phyloP scores from a whole-genome alignment of 345 rosid species.

The Arabis hirsuta region DNA sequence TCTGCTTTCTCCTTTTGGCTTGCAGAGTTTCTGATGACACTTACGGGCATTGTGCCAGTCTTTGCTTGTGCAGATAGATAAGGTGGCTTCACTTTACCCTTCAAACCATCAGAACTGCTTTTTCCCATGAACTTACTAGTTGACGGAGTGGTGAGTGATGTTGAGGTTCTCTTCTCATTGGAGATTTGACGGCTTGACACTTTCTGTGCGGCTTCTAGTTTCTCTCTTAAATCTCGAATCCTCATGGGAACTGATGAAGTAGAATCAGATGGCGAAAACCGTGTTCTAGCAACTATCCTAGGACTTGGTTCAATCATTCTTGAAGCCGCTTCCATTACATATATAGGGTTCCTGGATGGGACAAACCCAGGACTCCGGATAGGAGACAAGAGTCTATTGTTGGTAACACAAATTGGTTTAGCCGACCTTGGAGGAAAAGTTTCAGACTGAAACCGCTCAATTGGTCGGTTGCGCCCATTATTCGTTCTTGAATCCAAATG shows the following conservation, averaged over 20 bases:
- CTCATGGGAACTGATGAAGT: conserved; percentile 73
- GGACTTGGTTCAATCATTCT: conserved; percentile 82
- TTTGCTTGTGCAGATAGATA: conserved; percentile 52
- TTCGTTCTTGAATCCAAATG: conserved; percentile 46
- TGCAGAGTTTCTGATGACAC: conserved; percentile 34
- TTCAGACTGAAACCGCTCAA: conserved; percentile 84
- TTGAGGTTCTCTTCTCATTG: conserved; percentile 45
- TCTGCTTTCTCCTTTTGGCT: conserved; percentile 57
- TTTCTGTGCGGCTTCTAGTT: conserved; percentile 66
- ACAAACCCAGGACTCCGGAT: conserved; percentile 63
- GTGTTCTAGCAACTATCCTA: conserved; percentile 45
- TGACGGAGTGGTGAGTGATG: conserved; percentile 26
- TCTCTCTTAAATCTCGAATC: conserved; percentile 74
- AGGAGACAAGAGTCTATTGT: conserved; percentile 81
- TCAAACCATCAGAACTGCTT: conserved; percentile 45
- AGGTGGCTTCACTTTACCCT: conserved; percentile 53
- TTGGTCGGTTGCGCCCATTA: conserved; percentile 55
- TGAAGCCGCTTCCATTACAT: conserved; percentile 81
- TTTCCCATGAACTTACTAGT: conserved; percentile 43
- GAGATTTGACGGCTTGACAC: conserved; percentile 51
- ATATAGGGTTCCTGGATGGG: conserved; percentile 56
- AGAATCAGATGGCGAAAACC: conserved; percentile 52
- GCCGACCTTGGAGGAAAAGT: conserved; percentile 74
- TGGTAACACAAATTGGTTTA: conserved; percentile 62
- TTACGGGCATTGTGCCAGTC: conserved; percentile 43